Evolutionary conservation across 768 basidiomycete species (phyloP), one percentile per base, ranked within the genome.

Genomic region (Boletus barrowsii): DNA sequence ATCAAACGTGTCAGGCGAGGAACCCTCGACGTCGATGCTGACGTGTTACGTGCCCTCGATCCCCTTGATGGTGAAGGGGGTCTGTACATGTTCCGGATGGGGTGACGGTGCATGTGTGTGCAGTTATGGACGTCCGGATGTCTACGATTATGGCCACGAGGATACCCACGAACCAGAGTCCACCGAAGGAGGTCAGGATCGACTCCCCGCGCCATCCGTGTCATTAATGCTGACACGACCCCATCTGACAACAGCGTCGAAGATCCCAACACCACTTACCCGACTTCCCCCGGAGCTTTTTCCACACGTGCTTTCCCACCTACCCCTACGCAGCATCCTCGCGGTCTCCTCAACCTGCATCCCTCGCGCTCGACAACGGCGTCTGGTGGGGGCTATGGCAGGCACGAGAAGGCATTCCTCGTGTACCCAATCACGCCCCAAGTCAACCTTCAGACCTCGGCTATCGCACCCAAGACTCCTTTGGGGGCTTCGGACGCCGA

Each of bases 21-120:
- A 53, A 30, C 57, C 56, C 47, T 62, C 18, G 64, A 63, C 5
- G 55, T 57, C 3, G 60, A 61, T 35, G 56, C 54, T 8, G 68
- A 68, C 47, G 60, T 72, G 85, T 62, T 88, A 83, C 58, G 78
- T 15, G 79, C 83, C 48, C 69, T 87, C 33, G 78, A 78, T 20
- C 90, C 91, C 0, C 78, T 93, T 42, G 88, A 88, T 57, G 87
- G 87, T n/a, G 91, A 93, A 61, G 91, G 90, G 67, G 92, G 89
- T 14, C 7, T 68, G 67, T 50, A 65, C 63, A 3, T 68, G 67
- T 44, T 29, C 43, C 10, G 61, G 68, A 14, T 69, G 68, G 65
- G 67, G 65, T 18, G 68, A 69, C 22, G 67, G 67, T 11, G 63
- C 59, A 15, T 68, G 67, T n/a, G 51, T 55, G 7, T 68, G 67